Evolutionary conservation across 495 filamentous ascomycete genomes (phyloP).

Genomic region (Penicillium verhagenii): DNA sequence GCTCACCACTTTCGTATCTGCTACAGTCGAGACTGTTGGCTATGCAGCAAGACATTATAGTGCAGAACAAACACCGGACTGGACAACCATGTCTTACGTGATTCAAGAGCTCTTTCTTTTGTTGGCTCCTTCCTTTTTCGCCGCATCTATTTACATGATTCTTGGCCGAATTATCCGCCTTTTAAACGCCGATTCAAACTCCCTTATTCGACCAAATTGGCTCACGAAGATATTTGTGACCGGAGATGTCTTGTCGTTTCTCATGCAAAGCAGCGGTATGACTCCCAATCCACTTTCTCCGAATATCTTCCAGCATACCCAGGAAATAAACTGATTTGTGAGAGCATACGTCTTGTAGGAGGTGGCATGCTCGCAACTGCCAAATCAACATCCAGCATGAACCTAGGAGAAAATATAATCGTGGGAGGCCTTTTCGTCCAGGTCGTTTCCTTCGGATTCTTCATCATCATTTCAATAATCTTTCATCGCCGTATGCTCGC

Average conservation of each 20-base stretch:
- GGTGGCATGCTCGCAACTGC: slow-evolving; percentile 26
- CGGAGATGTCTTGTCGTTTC: slow-evolving; percentile 27
- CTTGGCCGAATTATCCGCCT: slow-evolving; percentile 46
- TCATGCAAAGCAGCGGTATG: slow-evolving; percentile 25
- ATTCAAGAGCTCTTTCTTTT: slow-evolving; percentile 44
- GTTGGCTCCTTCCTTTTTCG: slow-evolving; percentile 45
- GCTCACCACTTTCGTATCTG: too few species aligned
- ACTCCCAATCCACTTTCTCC: background rate
- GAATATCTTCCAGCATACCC: background rate
- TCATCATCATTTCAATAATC: slow-evolving; percentile 35
- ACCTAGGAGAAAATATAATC: slow-evolving; percentile 45
- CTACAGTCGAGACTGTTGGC: slow-evolving; percentile 29
- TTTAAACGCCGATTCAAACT: slow-evolving; percentile 35
- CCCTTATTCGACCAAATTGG: slow-evolving; percentile 16
- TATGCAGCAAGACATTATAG: slow-evolving; percentile 26
- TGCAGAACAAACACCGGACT: slow-evolving; percentile 16
- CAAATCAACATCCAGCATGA: slow-evolving; percentile 18
- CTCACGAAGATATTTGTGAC: slow-evolving; percentile 30
- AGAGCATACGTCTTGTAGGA: slow-evolving; percentile 5
- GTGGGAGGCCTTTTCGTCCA: slow-evolving; percentile 45
- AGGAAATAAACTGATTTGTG: background rate
- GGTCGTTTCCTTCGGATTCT: slow-evolving; percentile 43
- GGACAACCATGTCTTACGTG: slow-evolving; percentile 33
- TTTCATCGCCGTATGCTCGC: slow-evolving; percentile 38
- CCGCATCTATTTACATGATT: slow-evolving; percentile 56